Conservation (phyloP, 1,284 basidiomycete genomes). For the Volvariella volvacea region DNA sequence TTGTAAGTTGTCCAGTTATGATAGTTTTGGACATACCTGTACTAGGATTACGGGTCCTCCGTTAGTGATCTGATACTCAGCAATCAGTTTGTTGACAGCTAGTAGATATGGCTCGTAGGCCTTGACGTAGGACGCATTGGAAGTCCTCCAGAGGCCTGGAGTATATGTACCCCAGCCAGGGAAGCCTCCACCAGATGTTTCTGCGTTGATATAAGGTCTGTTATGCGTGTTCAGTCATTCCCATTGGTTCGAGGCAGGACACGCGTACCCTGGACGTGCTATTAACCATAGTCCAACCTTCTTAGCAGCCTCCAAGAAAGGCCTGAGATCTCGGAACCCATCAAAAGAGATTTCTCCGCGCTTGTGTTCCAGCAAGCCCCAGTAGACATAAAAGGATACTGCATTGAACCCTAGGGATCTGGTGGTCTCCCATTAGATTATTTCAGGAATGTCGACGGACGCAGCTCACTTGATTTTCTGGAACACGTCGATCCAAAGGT, state of each 20-base stretch:
- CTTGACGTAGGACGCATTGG: conserved; percentile 34
- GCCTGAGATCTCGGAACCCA: conserved; percentile 38
- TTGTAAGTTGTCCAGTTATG: background rate
- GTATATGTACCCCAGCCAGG: conserved; percentile 45
- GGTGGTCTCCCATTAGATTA: background rate
- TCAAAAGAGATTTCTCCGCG: conserved; percentile 38
- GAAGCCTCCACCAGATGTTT: conserved; percentile 45
- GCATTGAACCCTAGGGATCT: conserved; percentile 38
- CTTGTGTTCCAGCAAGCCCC: conserved; percentile 38
- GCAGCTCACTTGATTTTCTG: conserved; percentile 38
- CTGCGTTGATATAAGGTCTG: conserved; percentile 48
- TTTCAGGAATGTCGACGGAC: no score
- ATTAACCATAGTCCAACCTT: conserved; percentile 39
- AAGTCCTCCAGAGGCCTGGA: conserved; percentile 37
- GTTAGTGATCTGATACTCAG: conserved; percentile 43
- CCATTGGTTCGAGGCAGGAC: background rate
- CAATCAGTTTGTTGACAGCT: conserved; percentile 31
- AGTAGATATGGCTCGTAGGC: conserved; percentile 36
- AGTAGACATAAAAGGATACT: conserved; percentile 40
- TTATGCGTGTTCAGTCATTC: background rate
- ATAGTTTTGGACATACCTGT: conserved; percentile 26
- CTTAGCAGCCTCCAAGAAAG: conserved; percentile 40
- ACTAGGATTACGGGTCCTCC: conserved; percentile 49
- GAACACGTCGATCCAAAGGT: conserved; percentile 35
- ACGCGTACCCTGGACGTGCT: conserved; percentile 33